These are phyloP conservation scores for Paraphaeosphaeria sporulosa DNA, from an alignment of 2,329 filamentous ascomycete species.

Conservation along the genomic window DNA sequence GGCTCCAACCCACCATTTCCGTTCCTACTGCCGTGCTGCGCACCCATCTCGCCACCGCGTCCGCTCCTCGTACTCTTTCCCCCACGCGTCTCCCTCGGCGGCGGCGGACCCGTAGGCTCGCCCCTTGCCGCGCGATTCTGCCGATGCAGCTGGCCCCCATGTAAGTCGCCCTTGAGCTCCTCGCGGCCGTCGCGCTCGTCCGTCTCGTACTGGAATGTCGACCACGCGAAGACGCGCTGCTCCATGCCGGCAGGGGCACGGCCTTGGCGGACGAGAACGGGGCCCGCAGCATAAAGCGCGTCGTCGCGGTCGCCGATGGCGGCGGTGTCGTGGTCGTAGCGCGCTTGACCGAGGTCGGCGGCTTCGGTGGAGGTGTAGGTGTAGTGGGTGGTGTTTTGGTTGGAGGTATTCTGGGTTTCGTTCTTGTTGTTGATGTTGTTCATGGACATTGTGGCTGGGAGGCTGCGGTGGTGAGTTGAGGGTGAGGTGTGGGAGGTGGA, in stretches of 20 bases:
- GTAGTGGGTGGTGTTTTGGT: not conserved
- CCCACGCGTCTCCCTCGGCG: constrained; percentile 7
- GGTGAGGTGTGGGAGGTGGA: not conserved
- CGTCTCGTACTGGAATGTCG: constrained; percentile 34
- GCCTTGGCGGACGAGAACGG: constrained; percentile 29
- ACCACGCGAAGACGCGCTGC: constrained; percentile 39
- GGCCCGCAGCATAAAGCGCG: constrained; percentile 23
- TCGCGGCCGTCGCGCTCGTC: constrained; percentile 34
- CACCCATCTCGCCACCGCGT: not conserved
- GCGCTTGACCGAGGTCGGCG: constrained; percentile 37
- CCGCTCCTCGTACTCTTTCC: constrained; percentile 13
- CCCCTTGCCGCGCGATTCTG: constrained; percentile 36
- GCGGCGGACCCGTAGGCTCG: constrained; percentile 5
- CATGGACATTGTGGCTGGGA: not conserved
- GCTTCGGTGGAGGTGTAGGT: constrained; percentile 25
- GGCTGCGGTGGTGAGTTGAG: not conserved
- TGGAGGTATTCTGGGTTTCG: not conserved
- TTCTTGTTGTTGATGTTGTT: constrained; percentile 1
- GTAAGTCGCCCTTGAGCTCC: constrained; percentile 45
- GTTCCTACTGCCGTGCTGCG: not conserved
- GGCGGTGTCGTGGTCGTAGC: constrained; percentile 43
- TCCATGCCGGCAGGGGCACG: constrained; percentile 37
- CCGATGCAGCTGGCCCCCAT: constrained; percentile 45
- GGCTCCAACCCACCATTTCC: not conserved
- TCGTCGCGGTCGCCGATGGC: constrained; percentile 38